These are phyloP conservation scores for Neurospora tetrasperma DNA, from an alignment of 495 filamentous ascomycete genomes.

Conservation along the genomic window DNA sequence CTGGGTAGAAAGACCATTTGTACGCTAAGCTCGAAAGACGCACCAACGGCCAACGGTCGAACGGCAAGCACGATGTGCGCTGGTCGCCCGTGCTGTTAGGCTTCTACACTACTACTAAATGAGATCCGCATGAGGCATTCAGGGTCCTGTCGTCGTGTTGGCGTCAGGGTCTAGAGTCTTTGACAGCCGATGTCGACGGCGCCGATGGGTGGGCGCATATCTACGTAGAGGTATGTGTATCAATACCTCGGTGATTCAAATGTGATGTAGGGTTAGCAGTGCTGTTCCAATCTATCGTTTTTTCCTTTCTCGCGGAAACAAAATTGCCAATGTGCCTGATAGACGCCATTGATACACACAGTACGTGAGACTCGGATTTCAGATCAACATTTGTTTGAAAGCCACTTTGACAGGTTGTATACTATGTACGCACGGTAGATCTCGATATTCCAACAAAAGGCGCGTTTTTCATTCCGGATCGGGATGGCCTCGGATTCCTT, in stretches of 20 bases:
- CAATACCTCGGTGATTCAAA: not conserved
- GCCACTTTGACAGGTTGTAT: not conserved
- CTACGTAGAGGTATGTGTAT: not conserved
- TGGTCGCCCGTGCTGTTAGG: not conserved
- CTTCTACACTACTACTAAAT: not conserved
- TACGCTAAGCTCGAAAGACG: not conserved
- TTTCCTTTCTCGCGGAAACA: not conserved
- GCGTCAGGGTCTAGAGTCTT: not conserved
- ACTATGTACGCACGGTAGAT: not conserved
- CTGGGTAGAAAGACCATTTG: not conserved
- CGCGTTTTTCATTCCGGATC: not conserved
- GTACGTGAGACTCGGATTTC: not conserved
- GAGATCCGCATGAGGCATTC: not conserved
- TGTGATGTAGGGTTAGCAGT: not conserved
- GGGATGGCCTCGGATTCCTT: not conserved
- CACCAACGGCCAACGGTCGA: not conserved
- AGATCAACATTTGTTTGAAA: not conserved
- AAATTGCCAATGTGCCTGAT: not conserved
- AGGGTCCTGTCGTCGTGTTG: not conserved
- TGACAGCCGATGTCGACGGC: not conserved
- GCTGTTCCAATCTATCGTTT: not conserved
- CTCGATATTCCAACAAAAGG: not conserved
- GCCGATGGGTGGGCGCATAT: not conserved
- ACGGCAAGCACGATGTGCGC: not conserved
- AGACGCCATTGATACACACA: not conserved